Percentiles rank a stretch among this genome's conserved stretches.
These are phyloP conservation scores for Candida smagusa DNA, from an alignment of 1,139 yeast species.

Conservation along the genomic window DNA sequence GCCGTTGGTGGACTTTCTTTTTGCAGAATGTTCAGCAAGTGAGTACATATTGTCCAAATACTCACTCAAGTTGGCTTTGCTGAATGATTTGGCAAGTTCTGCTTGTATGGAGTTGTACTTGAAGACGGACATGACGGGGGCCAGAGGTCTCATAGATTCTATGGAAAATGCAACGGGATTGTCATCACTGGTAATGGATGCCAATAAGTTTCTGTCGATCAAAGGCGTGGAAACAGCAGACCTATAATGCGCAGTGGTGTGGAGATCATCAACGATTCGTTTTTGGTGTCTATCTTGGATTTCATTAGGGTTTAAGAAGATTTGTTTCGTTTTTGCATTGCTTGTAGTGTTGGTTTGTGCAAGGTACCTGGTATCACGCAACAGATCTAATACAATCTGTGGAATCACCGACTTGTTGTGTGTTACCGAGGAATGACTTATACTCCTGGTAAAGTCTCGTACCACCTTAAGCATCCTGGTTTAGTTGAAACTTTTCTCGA, in stretches of 20 bases:
- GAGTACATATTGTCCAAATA: conserved; percentile 10
- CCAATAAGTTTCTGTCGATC: conserved; percentile 3
- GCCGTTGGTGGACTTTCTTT: not conserved
- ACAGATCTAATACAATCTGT: conserved; percentile 12
- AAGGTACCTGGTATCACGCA: conserved; percentile 11
- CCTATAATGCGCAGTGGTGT: conserved; percentile 5
- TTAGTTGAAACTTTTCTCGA: no score
- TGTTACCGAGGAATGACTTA: no score
- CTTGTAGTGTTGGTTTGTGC: conserved; percentile 7
- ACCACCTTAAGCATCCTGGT: no score
- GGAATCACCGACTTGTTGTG: conserved; percentile 13
- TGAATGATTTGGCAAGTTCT: conserved; percentile 12
- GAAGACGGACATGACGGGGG: conserved; percentile 8
- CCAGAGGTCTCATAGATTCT: conserved; percentile 12
- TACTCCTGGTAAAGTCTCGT: no score
- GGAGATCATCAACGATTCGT: conserved; percentile 10
- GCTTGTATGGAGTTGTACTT: conserved; percentile 12
- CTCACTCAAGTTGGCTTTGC: conserved; percentile 12
- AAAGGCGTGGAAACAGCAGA: conserved; percentile 4
- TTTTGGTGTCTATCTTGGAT: conserved; percentile 13
- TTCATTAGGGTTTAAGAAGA: conserved; percentile 15
- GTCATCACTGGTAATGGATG: not conserved
- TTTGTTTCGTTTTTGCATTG: conserved; percentile 11
- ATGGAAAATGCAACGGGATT: conserved; percentile 7
- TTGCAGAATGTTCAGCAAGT: conserved; percentile 6